These are phyloP conservation scores for Exophiala phaeomuriformis DNA, from an alignment of 2,329 filamentous ascomycete species.

Conservation along the genomic window DNA sequence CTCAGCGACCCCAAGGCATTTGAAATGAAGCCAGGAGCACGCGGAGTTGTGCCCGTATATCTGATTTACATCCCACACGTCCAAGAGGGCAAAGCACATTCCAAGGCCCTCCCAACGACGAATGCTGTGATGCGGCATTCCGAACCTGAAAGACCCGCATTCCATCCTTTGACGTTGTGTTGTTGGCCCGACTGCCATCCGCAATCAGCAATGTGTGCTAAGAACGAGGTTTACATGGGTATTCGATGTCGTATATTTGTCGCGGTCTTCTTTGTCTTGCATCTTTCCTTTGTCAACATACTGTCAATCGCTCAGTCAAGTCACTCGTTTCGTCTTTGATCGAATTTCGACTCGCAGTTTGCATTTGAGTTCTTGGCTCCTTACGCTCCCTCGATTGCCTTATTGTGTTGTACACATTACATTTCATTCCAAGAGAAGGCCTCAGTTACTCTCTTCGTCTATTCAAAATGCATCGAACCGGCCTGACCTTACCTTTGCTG, in stretches of 20 bases:
- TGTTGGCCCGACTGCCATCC: background rate
- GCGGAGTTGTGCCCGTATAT: background rate
- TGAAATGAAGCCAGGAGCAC: background rate
- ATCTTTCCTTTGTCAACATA: background rate
- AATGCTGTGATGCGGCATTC: background rate
- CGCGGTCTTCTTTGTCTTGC: background rate
- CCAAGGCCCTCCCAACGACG: background rate
- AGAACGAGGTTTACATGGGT: background rate
- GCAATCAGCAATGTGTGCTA: background rate
- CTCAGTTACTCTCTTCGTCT: background rate
- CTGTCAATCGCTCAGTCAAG: too few species aligned
- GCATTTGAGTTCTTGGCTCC: background rate
- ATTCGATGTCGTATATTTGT: background rate
- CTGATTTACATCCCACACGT: background rate
- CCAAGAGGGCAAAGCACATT: background rate
- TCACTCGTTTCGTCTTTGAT: too few species aligned
- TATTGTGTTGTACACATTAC: too few species aligned
- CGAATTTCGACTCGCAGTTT: background rate
- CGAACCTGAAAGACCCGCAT: background rate
- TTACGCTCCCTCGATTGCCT: too few species aligned
- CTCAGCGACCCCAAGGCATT: too few species aligned
- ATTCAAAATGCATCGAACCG: conserved; percentile 9
- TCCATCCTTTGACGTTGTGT: background rate
- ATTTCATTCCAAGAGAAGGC: too few species aligned
- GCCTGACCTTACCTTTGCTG: conserved; percentile 7